Evolutionary conservation across 345 rosid genomes (phyloP).

Genomic region (Turnera subulata): DNA sequence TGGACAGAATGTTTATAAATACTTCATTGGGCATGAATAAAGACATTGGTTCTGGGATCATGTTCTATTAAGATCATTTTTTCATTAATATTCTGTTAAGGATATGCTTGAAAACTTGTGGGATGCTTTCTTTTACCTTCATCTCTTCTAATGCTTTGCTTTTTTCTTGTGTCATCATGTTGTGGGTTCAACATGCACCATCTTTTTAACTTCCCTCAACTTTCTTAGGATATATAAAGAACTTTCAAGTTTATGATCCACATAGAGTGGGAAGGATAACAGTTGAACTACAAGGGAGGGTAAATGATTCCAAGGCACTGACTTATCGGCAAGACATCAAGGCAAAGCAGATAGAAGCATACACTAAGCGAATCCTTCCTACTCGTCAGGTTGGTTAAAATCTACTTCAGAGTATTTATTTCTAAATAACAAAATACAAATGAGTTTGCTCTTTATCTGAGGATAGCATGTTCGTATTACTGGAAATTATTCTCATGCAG

Average conservation of each 20-base stretch:
- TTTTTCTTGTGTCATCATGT: not conserved
- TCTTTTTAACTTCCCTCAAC: not conserved
- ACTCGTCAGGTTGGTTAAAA: conserved; percentile 63
- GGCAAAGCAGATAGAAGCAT: conserved; percentile 63
- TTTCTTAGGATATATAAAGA: conserved; percentile 63
- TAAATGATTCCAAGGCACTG: conserved; percentile 77
- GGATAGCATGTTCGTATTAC: too few species aligned
- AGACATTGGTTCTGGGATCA: too few species aligned
- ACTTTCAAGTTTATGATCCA: conserved; percentile 67
- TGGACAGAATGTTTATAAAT: too few species aligned
- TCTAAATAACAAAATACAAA: too few species aligned
- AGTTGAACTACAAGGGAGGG: conserved; percentile 82
- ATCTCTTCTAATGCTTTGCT: not conserved
- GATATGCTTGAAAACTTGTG: too few species aligned
- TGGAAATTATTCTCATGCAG: conserved; percentile 35
- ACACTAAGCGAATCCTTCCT: conserved; percentile 67
- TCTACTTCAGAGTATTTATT: too few species aligned
- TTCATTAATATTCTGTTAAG: too few species aligned
- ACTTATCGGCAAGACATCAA: conserved; percentile 84
- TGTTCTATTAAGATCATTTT: too few species aligned
- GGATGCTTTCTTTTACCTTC: too few species aligned
- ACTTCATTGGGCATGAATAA: too few species aligned
- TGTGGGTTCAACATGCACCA: not conserved
- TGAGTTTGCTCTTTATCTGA: too few species aligned
- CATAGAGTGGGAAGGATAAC: conserved; percentile 84